These are phyloP conservation scores for Pharus latifolius DNA, from an alignment of 176 grass and related monocot species.

Conservation along the genomic window DNA sequence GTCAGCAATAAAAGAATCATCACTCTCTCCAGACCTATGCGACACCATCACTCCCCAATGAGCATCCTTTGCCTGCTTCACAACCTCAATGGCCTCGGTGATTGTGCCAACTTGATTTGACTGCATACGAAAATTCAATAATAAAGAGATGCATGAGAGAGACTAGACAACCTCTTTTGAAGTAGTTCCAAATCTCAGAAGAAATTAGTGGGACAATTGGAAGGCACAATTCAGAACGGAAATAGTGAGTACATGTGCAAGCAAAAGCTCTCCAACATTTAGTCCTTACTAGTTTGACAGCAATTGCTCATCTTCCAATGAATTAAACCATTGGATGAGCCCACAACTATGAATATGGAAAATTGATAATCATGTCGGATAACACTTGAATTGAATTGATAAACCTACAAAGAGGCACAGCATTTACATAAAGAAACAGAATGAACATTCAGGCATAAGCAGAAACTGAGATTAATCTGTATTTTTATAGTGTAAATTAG, in stretches of 20 bases:
- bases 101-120: conserved; percentile 90
- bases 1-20: conserved; percentile 83
- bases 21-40: conserved; percentile 76
- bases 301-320: conserved; percentile 9
- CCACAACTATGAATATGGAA: neutral
- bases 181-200: neutral
- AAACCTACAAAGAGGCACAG: neutral
- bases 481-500: no score
- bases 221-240: neutral
- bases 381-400: neutral
- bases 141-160: neutral
- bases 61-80: conserved; percentile 93
- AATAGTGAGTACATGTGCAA: conserved; percentile 5
- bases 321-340: neutral
- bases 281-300: conserved; percentile 4
- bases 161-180: neutral
- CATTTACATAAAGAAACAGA: neutral
- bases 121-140: conserved; percentile 29
- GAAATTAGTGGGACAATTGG: neutral
- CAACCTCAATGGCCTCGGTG: conserved; percentile 92
- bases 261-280: neutral
- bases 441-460: neutral
- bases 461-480: neutral
- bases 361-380: neutral
- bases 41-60: conserved; percentile 89